A percentile compares a stretch with the other conserved stretches of the same genome.
These are phyloP conservation scores for Daedaleopsis nitida DNA, from an alignment of 768 basidiomycete genomes.

Conservation along the genomic window DNA sequence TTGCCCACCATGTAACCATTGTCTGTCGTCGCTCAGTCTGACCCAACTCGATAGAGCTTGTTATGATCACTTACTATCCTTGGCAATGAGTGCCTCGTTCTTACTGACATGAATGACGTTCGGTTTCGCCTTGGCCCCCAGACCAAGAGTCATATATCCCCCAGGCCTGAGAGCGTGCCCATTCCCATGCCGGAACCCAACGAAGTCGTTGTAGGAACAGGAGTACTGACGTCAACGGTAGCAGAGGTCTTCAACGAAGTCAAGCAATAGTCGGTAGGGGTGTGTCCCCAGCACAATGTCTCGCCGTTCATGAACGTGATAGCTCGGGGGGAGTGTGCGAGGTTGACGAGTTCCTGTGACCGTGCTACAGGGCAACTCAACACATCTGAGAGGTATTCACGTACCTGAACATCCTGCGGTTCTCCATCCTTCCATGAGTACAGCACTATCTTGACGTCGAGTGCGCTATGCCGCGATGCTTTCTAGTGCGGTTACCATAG, in stretches of 20 bases:
- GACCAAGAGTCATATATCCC: constrained; percentile 86
- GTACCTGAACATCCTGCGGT: constrained; percentile 68
- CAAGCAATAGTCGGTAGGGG: constrained; percentile 74
- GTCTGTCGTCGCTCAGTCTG: constrained; percentile 40
- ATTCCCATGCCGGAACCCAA: constrained; percentile 55
- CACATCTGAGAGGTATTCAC: constrained; percentile 14
- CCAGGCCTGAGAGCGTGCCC: constrained; percentile 77
- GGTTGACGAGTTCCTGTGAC: constrained; percentile 63
- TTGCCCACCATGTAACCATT: constrained; percentile 66
- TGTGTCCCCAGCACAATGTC: constrained; percentile 74
- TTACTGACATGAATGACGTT: constrained; percentile 56
- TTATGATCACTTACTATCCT: constrained; percentile 64
- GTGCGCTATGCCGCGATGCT: no score
- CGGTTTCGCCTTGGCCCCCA: constrained; percentile 75
- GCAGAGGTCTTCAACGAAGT: constrained; percentile 66
- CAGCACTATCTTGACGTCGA: constrained; percentile 81
- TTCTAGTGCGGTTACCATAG: no score
- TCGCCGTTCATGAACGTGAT: constrained; percentile 72
- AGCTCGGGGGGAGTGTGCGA: constrained; percentile 90
- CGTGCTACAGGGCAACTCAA: background rate
- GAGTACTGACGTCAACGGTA: constrained; percentile 51
- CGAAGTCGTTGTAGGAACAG: constrained; percentile 34
- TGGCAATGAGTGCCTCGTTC: constrained; percentile 68
- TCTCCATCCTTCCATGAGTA: constrained; percentile 89
- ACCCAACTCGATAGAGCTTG: background rate